Base-by-base conservation (phyloP, 2,329 filamentous ascomycete species). In the Xylariaceae sp. region DNA sequence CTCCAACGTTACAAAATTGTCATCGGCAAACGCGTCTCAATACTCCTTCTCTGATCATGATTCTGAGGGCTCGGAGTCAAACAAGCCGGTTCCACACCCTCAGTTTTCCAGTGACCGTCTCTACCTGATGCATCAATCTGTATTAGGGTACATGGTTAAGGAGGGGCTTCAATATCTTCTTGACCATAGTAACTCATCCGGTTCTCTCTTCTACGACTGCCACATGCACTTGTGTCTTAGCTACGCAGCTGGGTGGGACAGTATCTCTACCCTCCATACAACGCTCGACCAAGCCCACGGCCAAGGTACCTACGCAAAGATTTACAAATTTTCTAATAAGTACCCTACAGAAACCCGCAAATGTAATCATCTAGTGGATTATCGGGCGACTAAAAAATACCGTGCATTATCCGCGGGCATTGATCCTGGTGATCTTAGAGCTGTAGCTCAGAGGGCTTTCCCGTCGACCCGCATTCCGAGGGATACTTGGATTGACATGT, bases 41-140 rank as follows among this genome's bases (percentile, higher is more conserved):
- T n/a, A n/a, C n/a, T n/a, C n/a, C n/a, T n/a, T n/a, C n/a, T n/a
- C n/a, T n/a, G n/a, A n/a, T n/a, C n/a, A n/a, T n/a, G n/a, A 36
- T 14, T 10, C 10, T 36, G 33, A 16, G 16, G 17, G 10, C 14
- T 19, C 18, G 40, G 17, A 42, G 11, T 11, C 14, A 42, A 17
- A 17, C 10, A 17, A 9, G 40, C 16, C 18, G 14, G 40, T 42
- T 9, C 40, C 10, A 16, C 10, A 11, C 10, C 14, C 14, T 16
- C 10, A 42, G 40, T 6, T 11, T 9, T 28, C 17, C 17, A 13
- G 33, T 5, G 13, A 33, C 18, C 10, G 14, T 12, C 38, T 47
- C 11, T 51, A 51, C n/a, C 11, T 47, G 13, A 47, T 43, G 4
- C 43, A 47, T 19, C 38, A 42, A 28, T 42, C 38, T 34, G 48